Evolutionary conservation across 257 asterid genomes (phyloP).

Genomic region (Plectranthus barbatus): DNA sequence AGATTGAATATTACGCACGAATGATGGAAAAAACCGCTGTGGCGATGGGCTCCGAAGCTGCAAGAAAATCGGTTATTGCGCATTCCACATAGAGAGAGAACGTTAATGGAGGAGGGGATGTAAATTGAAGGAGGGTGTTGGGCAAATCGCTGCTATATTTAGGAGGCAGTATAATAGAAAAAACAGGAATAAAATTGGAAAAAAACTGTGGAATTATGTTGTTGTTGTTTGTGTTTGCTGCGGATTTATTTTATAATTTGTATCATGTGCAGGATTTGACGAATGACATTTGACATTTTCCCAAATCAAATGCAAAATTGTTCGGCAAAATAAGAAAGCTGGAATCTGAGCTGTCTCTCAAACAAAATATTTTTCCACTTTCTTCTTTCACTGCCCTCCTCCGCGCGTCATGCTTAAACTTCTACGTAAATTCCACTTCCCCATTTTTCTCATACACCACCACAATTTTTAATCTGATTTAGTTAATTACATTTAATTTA

Average conservation of each 20-base stretch:
- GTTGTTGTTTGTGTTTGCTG: conserved; percentile 14
- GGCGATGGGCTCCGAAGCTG: conserved; percentile 21
- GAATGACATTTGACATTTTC: conserved; percentile 25
- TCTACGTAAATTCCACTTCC: background rate
- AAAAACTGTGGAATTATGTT: conserved; percentile 11
- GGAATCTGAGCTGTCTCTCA: conserved; percentile 44
- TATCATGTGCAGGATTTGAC: conserved; percentile 24
- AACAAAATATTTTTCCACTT: background rate
- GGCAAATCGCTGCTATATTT: conserved; percentile 21
- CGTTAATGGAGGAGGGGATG: conserved; percentile 17
- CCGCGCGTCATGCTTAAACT: conserved; percentile 5
- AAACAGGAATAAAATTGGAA: background rate
- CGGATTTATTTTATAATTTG: background rate
- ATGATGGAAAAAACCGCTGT: conserved; percentile 42
- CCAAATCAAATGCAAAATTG: conserved; percentile 8
- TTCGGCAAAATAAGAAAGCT: conserved; percentile 22
- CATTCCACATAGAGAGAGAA: conserved; percentile 19
- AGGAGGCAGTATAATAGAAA: background rate
- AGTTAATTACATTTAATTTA: too few relatives aligned
- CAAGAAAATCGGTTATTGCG: conserved; percentile 28
- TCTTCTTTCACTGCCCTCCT: background rate
- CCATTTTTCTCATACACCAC: too few relatives aligned
- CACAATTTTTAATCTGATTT: too few relatives aligned
- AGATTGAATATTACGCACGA: conserved; percentile 19
- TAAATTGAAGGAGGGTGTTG: conserved; percentile 24